Conservation (phyloP, 768 basidiomycete species). For the Candolleomyces efflorescens region DNA sequence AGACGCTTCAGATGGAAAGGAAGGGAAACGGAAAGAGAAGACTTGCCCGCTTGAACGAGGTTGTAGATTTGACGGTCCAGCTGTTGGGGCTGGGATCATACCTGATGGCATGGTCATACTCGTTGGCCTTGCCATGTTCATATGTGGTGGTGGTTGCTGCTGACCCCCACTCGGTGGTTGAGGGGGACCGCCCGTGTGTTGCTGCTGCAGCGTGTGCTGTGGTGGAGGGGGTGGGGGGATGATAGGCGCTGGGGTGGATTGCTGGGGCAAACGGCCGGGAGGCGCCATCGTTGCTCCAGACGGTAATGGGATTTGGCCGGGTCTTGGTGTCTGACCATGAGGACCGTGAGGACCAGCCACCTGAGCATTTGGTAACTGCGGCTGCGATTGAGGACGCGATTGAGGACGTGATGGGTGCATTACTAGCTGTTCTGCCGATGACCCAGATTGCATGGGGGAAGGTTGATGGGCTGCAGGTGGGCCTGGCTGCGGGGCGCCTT, state of each 20-base stretch:
- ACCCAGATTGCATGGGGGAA: slow-evolving; percentile 19
- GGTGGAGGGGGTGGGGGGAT: slow-evolving; percentile 11
- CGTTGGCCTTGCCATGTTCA: too few relatives aligned
- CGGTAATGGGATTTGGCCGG: slow-evolving; percentile 23
- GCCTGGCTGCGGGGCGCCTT: background rate
- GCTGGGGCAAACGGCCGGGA: slow-evolving; percentile 22
- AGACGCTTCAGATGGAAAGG: background rate
- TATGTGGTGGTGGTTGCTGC: background rate
- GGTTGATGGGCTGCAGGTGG: slow-evolving; percentile 33
- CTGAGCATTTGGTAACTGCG: background rate
- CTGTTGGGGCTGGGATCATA: too few relatives aligned
- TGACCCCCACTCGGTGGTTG: background rate
- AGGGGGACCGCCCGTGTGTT: background rate
- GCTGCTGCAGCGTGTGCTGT: slow-evolving; percentile 12
- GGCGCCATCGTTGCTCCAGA: slow-evolving; percentile 19
- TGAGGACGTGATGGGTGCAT: slow-evolving; percentile 51
- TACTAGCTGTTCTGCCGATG: slow-evolving; percentile 40
- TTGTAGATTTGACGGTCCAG: background rate
- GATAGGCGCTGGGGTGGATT: background rate
- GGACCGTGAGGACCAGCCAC: slow-evolving; percentile 32
- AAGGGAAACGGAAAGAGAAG: background rate
- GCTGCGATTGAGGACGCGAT: slow-evolving; percentile 49
- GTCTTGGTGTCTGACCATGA: slow-evolving; percentile 42
- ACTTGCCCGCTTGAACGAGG: background rate
- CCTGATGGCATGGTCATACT: too few relatives aligned